Evolutionary conservation across 768 basidiomycete species (phyloP), one percentile per base, ranked within the genome.

Genomic region (Amanita muscaria): DNA sequence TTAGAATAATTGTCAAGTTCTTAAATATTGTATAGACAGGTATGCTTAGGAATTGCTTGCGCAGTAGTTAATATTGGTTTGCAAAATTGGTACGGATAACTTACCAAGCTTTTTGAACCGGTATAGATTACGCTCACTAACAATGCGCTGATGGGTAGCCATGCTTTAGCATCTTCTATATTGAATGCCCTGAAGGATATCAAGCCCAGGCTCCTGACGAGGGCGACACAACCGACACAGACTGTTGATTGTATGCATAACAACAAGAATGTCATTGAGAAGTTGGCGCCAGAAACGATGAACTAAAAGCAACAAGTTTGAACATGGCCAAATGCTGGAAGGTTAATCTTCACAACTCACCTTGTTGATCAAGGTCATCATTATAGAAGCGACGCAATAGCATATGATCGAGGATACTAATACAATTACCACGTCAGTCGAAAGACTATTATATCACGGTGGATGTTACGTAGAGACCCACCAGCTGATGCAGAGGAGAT

Each of bases 11-110:
- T n/a, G 96, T 97, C 56, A 98, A 59, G 61, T 99, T 99, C 66
- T 99, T 99, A 77, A 98, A 98, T 51, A 99, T 98, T 1, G 96
- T 98, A 66, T 97, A 99, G 21, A 97, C 82, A 0, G 96, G 96
- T 64, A 99, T 98, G 52, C 80, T 88, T 39, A 99, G 72, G 64
- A 82, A 90, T 93, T 98, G 96, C 92, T 97, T 62, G 4, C 35
- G 8, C 16, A n/a, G 21, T 29, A 19, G 15, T 42, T 15, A 33
- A 9, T 23, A 10, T 6, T 10, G 11, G 19, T n/a, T 33, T n/a
- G 18, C 14, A 23, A 9, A 32, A 33, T 21, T 10, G 5, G 21
- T 15, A 21, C 29, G 10, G 12, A 24, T n/a, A 15, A 7, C 92
- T 64, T 52, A 93, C 94, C 61, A 99, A 69, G 59, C 88, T 90